Conservation (phyloP, 1,139 yeast genomes). For the Hyphopichia burtonii region DNA sequence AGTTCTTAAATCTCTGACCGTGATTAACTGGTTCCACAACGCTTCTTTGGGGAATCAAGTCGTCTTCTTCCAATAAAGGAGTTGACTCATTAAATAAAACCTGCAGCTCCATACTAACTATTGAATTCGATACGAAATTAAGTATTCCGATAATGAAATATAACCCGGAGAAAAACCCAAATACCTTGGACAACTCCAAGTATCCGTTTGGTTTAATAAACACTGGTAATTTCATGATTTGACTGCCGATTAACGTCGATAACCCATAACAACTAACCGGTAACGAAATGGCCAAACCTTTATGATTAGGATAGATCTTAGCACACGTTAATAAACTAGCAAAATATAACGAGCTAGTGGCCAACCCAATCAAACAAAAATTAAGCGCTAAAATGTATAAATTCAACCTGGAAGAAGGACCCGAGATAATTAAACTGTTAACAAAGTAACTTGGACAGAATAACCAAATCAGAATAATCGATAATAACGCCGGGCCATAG, state of each 20-base stretch:
- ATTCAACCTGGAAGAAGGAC: background rate
- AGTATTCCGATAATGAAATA: slow-evolving; percentile 56
- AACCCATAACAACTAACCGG: slow-evolving; percentile 89
- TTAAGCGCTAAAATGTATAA: slow-evolving; percentile 15
- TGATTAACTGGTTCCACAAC: slow-evolving; percentile 48
- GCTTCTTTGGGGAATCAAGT: slow-evolving; percentile 22
- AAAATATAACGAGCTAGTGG: slow-evolving; percentile 79
- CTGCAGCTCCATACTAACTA: slow-evolving; percentile 63
- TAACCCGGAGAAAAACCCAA: slow-evolving; percentile 54
- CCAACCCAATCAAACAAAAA: slow-evolving; percentile 64
- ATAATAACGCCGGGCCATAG: slow-evolving; percentile 77
- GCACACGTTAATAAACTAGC: slow-evolving; percentile 82
- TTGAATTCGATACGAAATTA: slow-evolving; percentile 62
- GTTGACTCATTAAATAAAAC: slow-evolving; percentile 33
- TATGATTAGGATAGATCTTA: slow-evolving; percentile 68
- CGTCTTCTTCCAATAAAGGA: slow-evolving; percentile 19
- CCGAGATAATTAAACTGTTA: slow-evolving; percentile 21
- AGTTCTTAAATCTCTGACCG: slow-evolving; percentile 44
- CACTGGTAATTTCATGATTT: slow-evolving; percentile 43
- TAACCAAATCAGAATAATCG: slow-evolving; percentile 59
- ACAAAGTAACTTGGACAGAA: slow-evolving; percentile 73
- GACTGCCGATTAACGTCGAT: slow-evolving; percentile 67
- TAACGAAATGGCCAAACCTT: slow-evolving; percentile 79
- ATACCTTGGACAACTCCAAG: slow-evolving; percentile 54
- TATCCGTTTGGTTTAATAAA: slow-evolving; percentile 26